Evolutionary conservation across 2,329 filamentous ascomycete species (phyloP), one percentile per base, ranked within the genome.

Genomic region (Pseudogymnoascus sp.): DNA sequence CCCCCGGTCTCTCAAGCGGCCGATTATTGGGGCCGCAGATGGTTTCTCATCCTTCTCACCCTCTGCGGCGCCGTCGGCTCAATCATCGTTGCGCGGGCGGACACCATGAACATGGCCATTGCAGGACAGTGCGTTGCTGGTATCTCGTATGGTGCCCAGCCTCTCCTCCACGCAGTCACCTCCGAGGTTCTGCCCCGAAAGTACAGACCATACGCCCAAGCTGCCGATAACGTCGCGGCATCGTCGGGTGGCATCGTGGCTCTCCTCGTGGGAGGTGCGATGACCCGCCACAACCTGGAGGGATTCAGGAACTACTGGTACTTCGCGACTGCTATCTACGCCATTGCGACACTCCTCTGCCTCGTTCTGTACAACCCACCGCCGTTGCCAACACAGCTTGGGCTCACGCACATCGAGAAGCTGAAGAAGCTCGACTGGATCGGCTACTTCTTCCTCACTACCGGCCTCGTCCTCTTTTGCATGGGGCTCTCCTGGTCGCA

Each of bases 1-100:
- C 75, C 74, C 19, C 72, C 74, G 10, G 69, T 76, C 10, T 74
- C 74, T 11, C 76, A 77, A 63, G 76, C 74, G 0, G 72, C 75
- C 19, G 76, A 78, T 65, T 76, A 74, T 67, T 78, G 75, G 76
- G 75, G 76, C n/a, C 72, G 76, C 6, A 73, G 72, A 68, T 75
- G 71, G 72, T 74, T 77, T 61, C 71, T 78, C n/a, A 69, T 78
- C 26, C 59, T 71, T 19, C 68, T 73, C 8, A 75, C 71, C 1
- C 29, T 71, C 11, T 68, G 70, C 38, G 76, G 76, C 16, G 71
- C 67, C 16, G 62, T 74, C 2, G 76, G 76, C 1, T 72, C 66
- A 6, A 64, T 77, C 19, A 65, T 78, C n/a, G 71, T 78, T 11
- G 67, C 72, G 19, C 69, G 72, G 5, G 75, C 76, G 3, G 68